Evolutionary conservation across 1,284 basidiomycete species (phyloP).

Genomic region (Cyathus olla): DNA sequence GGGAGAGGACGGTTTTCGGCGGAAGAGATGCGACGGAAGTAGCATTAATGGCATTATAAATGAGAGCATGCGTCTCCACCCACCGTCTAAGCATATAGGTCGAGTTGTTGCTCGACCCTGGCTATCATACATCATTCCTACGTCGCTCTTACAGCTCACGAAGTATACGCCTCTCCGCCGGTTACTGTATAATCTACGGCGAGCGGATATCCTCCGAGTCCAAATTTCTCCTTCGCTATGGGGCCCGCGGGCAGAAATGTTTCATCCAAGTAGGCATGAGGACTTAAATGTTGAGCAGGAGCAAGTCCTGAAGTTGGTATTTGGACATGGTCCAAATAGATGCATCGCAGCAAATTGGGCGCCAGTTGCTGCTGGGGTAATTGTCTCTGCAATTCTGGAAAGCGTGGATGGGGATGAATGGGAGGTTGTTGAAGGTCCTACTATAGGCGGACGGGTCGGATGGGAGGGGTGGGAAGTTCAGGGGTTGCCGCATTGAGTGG

Average conservation of each 20-base stretch:
- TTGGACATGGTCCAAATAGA: slow-evolving; percentile 53
- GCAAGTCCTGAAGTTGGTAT: slow-evolving; percentile 46
- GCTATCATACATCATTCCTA: slow-evolving; percentile 14
- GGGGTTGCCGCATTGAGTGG: too few relatives aligned
- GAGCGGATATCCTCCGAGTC: slow-evolving; percentile 52
- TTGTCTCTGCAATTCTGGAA: slow-evolving; percentile 54
- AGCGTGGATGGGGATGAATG: slow-evolving; percentile 37
- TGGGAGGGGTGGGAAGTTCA: slow-evolving; percentile 60
- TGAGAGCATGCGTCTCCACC: slow-evolving; percentile 58
- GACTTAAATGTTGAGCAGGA: slow-evolving; percentile 5
- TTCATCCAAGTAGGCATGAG: slow-evolving; percentile 55
- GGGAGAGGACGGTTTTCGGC: slow-evolving; percentile 41
- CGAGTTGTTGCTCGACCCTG: slow-evolving; percentile 15
- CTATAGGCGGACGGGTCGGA: slow-evolving; percentile 51
- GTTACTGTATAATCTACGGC: slow-evolving; percentile 46
- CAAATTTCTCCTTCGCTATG: slow-evolving; percentile 39
- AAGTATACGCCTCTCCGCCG: slow-evolving; percentile 5
- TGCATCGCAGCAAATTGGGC: slow-evolving; percentile 62
- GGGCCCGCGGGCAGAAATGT: slow-evolving; percentile 47
- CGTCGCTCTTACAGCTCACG: slow-evolving; percentile 7
- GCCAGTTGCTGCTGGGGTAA: slow-evolving; percentile 56
- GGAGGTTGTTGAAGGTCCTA: slow-evolving; percentile 35
- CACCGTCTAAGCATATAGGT: slow-evolving; percentile 57
- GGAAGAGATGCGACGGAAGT: slow-evolving; percentile 18
- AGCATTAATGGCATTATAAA: slow-evolving; percentile 53